A percentile compares a stretch with the other conserved stretches of the same genome.
Evolutionary conservation across 805 yeast species (phyloP).

Genomic region (Ogataea nakhonphanomensis): DNA sequence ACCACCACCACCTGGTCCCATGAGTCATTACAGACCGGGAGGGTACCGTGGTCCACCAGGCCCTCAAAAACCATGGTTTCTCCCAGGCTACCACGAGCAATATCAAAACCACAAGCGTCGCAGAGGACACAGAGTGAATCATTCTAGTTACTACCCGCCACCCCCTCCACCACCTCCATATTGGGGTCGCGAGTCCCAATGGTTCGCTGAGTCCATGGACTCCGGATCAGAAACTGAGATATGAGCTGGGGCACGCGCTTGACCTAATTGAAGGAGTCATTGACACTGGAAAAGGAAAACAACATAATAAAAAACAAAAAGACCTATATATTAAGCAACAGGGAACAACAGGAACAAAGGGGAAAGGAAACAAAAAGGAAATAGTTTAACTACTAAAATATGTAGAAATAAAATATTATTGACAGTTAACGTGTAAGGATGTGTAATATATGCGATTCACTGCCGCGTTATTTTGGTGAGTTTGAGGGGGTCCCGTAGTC

Average conservation of each 20-base stretch:
- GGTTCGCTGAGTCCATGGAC: not conserved
- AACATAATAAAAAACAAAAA: not conserved
- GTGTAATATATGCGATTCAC: not conserved
- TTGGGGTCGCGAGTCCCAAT: not conserved
- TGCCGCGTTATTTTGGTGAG: constrained; percentile 10
- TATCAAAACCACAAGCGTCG: no score
- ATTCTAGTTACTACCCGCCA: not conserved
- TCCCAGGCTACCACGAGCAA: no score
- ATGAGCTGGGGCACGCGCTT: not conserved
- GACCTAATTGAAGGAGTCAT: no score
- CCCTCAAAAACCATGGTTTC: no score
- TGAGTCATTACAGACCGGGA: no score
- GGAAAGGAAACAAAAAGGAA: not conserved
- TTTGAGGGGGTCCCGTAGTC: constrained; percentile 1
- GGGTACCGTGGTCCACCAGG: no score
- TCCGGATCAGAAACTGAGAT: constrained; percentile 7
- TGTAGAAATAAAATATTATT: not conserved
- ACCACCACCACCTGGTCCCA: not conserved
- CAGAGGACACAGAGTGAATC: no score
- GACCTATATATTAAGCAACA: not conserved
- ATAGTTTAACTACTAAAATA: not conserved
- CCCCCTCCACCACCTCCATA: constrained; percentile 1
- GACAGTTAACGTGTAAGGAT: not conserved
- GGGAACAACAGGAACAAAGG: not conserved
- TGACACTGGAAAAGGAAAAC: not conserved